Evolutionary conservation across 2,329 filamentous ascomycete genomes (phyloP).

Genomic region (Dothiorella sarmentorum): DNA sequence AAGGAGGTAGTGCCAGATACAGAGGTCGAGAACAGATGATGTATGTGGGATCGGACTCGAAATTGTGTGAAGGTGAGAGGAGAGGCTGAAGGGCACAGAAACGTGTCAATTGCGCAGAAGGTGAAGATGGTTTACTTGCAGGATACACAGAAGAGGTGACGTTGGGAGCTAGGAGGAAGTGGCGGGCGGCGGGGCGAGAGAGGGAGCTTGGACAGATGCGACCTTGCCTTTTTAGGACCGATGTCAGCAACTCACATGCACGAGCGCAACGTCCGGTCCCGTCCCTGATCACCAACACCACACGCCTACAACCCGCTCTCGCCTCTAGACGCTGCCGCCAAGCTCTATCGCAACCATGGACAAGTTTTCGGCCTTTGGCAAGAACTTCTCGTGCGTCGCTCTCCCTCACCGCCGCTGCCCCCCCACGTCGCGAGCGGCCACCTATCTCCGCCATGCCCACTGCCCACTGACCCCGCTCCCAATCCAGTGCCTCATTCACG

Average conservation of each 20-base stretch:
- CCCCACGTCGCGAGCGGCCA: background rate
- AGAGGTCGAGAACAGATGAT: too few species aligned
- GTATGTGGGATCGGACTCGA: too few species aligned
- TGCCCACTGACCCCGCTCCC: constrained; percentile 45
- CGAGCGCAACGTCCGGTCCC: background rate
- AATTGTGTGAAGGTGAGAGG: too few species aligned
- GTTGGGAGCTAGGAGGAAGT: too few species aligned
- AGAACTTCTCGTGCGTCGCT: constrained; percentile 61
- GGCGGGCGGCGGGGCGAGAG: background rate
- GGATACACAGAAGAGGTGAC: too few species aligned
- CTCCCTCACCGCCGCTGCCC: constrained; percentile 10
- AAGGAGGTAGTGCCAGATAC: too few species aligned
- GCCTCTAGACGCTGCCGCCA: background rate
- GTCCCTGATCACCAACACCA: background rate
- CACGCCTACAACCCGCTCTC: background rate
- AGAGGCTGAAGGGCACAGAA: too few species aligned
- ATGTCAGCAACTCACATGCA: constrained; percentile 4
- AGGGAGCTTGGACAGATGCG: background rate
- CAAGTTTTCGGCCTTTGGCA: constrained; percentile 42
- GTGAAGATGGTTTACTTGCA: too few species aligned
- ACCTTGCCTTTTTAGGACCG: background rate
- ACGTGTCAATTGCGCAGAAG: too few species aligned
- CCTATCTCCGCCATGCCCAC: constrained; percentile 17
- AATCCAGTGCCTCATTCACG: constrained; percentile 74
- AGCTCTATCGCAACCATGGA: constrained; percentile 17